Evolutionary conservation across 1,284 basidiomycete genomes (phyloP).

Genomic region (Apiotrichum mycotoxinovorans): DNA sequence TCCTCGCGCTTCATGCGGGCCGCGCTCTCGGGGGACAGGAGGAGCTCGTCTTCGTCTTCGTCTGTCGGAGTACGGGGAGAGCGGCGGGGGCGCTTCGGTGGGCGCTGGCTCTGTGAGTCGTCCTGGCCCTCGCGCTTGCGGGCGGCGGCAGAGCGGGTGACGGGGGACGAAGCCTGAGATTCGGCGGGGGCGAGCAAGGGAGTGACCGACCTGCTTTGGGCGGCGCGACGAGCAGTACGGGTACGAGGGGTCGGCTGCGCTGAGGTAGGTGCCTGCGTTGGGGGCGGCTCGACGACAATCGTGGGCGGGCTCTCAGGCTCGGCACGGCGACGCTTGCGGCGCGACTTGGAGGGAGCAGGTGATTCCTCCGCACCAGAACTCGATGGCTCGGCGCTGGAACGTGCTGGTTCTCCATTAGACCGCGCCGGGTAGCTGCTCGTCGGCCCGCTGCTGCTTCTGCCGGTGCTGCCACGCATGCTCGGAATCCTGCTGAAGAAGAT

Average conservation of each 20-base stretch:
- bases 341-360: neutral
- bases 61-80: neutral
- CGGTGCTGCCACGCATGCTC: no score
- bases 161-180: neutral
- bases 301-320: neutral
- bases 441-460: no score
- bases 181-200: neutral
- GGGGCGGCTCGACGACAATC: neutral
- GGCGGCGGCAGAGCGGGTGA: slow-evolving; percentile 11
- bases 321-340: neutral
- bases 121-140: slow-evolving; percentile 10
- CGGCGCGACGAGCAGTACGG: neutral
- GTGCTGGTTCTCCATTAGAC: no score
- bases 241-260: neutral
- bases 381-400: no score
- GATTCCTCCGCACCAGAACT: neutral
- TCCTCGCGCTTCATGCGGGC: slow-evolving; percentile 25
- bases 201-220: neutral
- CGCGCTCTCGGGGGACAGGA: slow-evolving; percentile 28
- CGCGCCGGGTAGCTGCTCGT: no score
- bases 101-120: neutral
- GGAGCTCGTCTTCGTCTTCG: neutral
- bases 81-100: slow-evolving; percentile 3
- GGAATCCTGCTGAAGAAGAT: neutral
- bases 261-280: neutral